A percentile compares a stretch with the other conserved stretches of the same genome.
Conservation (phyloP, 108 stramenopile genomes). For the Cyclostephanos invisitatus region DNA sequence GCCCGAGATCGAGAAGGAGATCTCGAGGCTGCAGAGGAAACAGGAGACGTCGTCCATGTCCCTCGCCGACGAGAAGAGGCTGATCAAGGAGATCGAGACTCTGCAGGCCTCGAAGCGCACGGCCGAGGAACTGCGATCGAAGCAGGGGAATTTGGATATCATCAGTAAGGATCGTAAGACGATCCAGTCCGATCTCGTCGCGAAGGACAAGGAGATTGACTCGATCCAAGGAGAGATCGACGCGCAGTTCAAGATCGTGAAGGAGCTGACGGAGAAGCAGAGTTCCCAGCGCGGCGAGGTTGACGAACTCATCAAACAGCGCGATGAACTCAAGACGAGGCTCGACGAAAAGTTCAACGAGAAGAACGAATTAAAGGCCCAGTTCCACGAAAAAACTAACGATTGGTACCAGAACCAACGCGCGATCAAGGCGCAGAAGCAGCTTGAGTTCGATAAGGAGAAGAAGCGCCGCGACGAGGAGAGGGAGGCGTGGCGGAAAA, state of each 20-base stretch:
- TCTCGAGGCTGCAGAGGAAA: slow-evolving; percentile 68
- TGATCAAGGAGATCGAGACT: slow-evolving; percentile 94
- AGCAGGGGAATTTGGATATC: slow-evolving; percentile 67
- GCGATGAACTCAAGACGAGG: slow-evolving; percentile 69
- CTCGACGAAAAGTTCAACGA: slow-evolving; percentile 82
- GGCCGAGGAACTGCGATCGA: slow-evolving; percentile 69
- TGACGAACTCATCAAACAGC: slow-evolving; percentile 67
- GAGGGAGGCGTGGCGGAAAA: slow-evolving; percentile 76
- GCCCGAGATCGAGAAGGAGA: slow-evolving; percentile 89
- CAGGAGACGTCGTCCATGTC: slow-evolving; percentile 96
- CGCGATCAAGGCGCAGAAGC: slow-evolving; percentile 76
- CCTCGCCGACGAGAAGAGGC: slow-evolving; percentile 91
- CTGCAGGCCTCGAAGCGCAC: slow-evolving; percentile 72
- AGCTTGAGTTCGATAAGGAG: slow-evolving; percentile 87
- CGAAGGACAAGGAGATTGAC: slow-evolving; percentile 91
- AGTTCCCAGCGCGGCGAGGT: slow-evolving; percentile 58
- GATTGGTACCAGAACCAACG: slow-evolving; percentile 84
- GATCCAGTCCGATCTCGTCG: slow-evolving; percentile 60
- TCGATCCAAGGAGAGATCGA: slow-evolving; percentile 77
- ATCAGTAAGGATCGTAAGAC: slow-evolving; percentile 66
- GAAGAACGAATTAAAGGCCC: slow-evolving; percentile 74
- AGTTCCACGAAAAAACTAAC: slow-evolving; percentile 77
- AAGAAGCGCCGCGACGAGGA: slow-evolving; percentile 87
- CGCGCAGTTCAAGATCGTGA: slow-evolving; percentile 52
- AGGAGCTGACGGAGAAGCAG: slow-evolving; percentile 64